phyloP scores from a whole-genome alignment of 805 yeast genomes.

The Candida tammaniensis region DNA sequence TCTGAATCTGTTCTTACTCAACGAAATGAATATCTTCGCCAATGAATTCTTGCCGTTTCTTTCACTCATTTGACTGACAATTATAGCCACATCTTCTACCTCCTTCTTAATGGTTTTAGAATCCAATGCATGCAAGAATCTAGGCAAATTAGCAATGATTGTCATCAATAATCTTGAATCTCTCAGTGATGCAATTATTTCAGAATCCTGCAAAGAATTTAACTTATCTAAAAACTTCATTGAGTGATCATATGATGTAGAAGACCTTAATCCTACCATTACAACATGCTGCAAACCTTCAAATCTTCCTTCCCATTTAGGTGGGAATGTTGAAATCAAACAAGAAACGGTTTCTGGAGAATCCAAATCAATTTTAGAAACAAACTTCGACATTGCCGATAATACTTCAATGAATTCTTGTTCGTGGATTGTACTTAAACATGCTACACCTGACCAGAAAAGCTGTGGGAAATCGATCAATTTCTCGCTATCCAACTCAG shows the following conservation, averaged over 20 bases:
- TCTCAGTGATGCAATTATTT: constrained; percentile 66
- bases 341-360: constrained; percentile 83
- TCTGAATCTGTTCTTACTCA: constrained; percentile 76
- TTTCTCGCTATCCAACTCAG: constrained; percentile 75
- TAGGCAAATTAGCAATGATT: constrained; percentile 74
- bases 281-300: constrained; percentile 82
- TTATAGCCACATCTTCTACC: constrained; percentile 38
- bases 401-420: constrained; percentile 88
- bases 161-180: constrained; percentile 69
- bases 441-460: constrained; percentile 94
- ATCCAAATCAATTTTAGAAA: constrained; percentile 82
- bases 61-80: constrained; percentile 59
- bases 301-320: constrained; percentile 93
- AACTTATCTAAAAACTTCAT: constrained; percentile 71
- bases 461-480: constrained; percentile 87
- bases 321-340: constrained; percentile 82
- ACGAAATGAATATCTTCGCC: constrained; percentile 70
- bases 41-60: constrained; percentile 53
- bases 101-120: constrained; percentile 46
- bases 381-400: constrained; percentile 75
- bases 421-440: constrained; percentile 85
- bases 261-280: constrained; percentile 79
- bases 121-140: constrained; percentile 80
- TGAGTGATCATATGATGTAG: constrained; percentile 76
- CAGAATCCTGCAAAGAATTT: constrained; percentile 64